These are phyloP conservation scores for Fagopyrum tataricum DNA, from an alignment of 148 eudicot species.

Conservation along the genomic window DNA sequence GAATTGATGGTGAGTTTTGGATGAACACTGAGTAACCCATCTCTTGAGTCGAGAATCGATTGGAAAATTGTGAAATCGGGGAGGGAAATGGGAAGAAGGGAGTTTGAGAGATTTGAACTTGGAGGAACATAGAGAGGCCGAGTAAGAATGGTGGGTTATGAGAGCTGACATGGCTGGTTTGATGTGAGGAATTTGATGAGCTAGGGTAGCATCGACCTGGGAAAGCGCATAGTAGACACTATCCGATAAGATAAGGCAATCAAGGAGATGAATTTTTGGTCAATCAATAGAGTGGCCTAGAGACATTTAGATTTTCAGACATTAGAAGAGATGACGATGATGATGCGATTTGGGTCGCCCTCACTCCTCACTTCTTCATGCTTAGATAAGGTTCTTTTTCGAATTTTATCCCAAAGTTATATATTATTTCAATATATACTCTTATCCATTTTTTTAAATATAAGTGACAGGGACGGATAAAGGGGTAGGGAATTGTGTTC, in stretches of 20 bases:
- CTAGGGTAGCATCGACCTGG: not conserved
- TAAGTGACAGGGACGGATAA: too few relatives aligned
- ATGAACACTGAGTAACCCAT: slow-evolving; percentile 27
- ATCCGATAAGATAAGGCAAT: slow-evolving; percentile 1
- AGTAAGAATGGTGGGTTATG: slow-evolving; percentile 5
- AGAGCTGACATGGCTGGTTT: slow-evolving; percentile 11
- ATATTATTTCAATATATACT: too few relatives aligned
- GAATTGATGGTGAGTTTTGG: slow-evolving; percentile 24
- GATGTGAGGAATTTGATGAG: not conserved
- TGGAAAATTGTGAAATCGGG: not conserved
- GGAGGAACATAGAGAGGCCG: not conserved
- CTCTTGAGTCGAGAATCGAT: slow-evolving; percentile 10
- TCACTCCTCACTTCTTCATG: not conserved
- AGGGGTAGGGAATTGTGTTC: too few relatives aligned
- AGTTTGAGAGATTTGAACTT: not conserved
- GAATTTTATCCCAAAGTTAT: too few relatives aligned
- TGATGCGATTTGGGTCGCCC: slow-evolving; percentile 1
- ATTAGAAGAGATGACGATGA: slow-evolving; percentile 6
- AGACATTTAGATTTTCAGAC: not conserved
- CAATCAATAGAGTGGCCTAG: not conserved
- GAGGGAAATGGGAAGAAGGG: not conserved
- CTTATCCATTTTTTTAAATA: too few relatives aligned
- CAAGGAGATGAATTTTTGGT: not conserved
- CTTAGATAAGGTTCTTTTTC: slow-evolving; percentile 10
- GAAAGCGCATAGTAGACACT: not conserved